Evolutionary conservation across 2,329 filamentous ascomycete genomes (phyloP).

Genomic region (Arthrobotrys sphaeroides): DNA sequence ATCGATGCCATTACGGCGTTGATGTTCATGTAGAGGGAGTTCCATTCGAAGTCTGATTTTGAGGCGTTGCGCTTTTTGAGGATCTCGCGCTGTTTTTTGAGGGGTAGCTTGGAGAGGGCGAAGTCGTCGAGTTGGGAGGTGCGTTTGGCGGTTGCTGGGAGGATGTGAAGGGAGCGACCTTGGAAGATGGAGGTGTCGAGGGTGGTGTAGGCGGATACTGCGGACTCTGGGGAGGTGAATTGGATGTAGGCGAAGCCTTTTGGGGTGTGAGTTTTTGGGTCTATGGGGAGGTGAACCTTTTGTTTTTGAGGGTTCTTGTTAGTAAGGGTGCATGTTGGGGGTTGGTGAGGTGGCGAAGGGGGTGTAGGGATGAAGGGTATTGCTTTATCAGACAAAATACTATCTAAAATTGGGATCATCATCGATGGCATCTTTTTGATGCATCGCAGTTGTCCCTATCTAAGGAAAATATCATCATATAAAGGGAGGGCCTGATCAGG

Average conservation of each 20-base stretch:
- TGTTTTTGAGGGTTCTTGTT: slow-evolving; percentile 58
- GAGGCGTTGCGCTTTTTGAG: slow-evolving; percentile 83
- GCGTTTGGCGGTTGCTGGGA: slow-evolving; percentile 83
- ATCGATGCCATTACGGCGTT: slow-evolving; percentile 93
- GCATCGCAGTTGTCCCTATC: slow-evolving; percentile 93
- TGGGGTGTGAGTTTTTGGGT: slow-evolving; percentile 73
- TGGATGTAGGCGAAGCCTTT: slow-evolving; percentile 93
- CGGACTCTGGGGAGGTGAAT: slow-evolving; percentile 76
- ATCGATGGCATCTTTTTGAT: slow-evolving; percentile 73
- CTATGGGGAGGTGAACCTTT: slow-evolving; percentile 85
- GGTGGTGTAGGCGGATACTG: slow-evolving; percentile 79
- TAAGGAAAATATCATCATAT: slow-evolving; percentile 86
- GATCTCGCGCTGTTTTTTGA: slow-evolving; percentile 94
- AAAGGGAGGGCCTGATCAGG: slow-evolving; percentile 57
- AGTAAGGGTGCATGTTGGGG: slow-evolving; percentile 60
- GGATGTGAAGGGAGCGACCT: slow-evolving; percentile 87
- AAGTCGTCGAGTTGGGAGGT: slow-evolving; percentile 86
- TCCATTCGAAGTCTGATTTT: slow-evolving; percentile 90
- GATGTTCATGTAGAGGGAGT: slow-evolving; percentile 95
- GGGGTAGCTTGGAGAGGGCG: slow-evolving; percentile 84
- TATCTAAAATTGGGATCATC: slow-evolving; percentile 70
- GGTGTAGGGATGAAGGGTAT: not conserved
- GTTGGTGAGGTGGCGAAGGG: not conserved
- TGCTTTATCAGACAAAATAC: slow-evolving; percentile 83
- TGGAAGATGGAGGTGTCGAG: slow-evolving; percentile 89